A percentile compares a stretch with the other conserved stretches of the same genome.
phyloP scores from a whole-genome alignment of 1,139 yeast species.

The Suhomyces coccinellae region DNA sequence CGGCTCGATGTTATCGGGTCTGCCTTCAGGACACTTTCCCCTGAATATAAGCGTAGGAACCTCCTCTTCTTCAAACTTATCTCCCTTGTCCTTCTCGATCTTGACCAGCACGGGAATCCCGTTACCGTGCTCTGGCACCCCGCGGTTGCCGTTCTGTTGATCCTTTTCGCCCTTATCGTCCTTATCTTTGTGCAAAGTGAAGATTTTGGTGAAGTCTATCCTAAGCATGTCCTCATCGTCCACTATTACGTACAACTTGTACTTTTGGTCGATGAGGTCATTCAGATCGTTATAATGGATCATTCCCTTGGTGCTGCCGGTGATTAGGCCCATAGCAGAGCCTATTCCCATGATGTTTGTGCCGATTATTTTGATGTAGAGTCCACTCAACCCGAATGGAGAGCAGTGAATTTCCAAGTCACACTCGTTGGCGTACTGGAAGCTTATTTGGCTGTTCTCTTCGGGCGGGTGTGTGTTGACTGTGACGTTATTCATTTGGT shows the following conservation, averaged over 20 bases:
- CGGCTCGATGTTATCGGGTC: constrained; percentile 54
- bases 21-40: constrained; percentile 56
- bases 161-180: constrained; percentile 8
- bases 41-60: constrained; percentile 50
- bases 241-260: constrained; percentile 52
- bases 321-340: constrained; percentile 57
- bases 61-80: constrained; percentile 30
- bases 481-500: not conserved
- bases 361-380: constrained; percentile 53
- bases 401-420: constrained; percentile 58
- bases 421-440: constrained; percentile 53
- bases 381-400: constrained; percentile 58
- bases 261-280: constrained; percentile 50
- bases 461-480: not conserved
- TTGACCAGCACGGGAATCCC: not conserved
- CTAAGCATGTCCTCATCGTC: constrained; percentile 51
- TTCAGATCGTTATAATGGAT: constrained; percentile 53
- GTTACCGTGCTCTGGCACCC: not conserved
- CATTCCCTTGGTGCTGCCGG: constrained; percentile 53
- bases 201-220: constrained; percentile 54
- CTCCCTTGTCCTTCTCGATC: constrained; percentile 11
- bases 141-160: constrained; percentile 13
- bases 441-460: constrained; percentile 28
- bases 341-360: constrained; percentile 58
- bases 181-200: constrained; percentile 22